phyloP scores from a whole-genome alignment of 2,329 filamentous ascomycete species.

The Talaromyces sp. region DNA sequence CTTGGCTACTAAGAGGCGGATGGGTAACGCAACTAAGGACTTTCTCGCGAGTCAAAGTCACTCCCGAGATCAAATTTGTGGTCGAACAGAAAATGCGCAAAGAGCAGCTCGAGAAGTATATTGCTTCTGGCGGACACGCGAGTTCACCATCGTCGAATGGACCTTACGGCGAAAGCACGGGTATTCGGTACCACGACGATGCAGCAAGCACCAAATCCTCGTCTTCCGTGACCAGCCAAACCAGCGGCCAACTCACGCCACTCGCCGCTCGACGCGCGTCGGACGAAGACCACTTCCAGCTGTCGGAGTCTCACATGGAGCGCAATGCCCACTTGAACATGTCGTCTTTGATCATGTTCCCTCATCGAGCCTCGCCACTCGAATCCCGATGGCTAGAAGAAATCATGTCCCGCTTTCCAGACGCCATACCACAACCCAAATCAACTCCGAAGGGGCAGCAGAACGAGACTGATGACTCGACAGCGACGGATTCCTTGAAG shows the following conservation, averaged over 20 bases:
- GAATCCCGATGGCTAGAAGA: constrained; percentile 67
- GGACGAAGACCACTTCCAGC: constrained; percentile 28
- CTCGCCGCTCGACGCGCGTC: constrained; percentile 30
- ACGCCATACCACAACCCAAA: constrained; percentile 18
- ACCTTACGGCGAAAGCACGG: constrained; percentile 14
- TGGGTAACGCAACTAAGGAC: constrained; percentile 93
- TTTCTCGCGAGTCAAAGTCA: constrained; percentile 83
- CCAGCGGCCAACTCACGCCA: constrained; percentile 37
- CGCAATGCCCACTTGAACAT: constrained; percentile 33
- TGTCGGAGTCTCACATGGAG: constrained; percentile 34
- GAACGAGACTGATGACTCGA: constrained; percentile 25
- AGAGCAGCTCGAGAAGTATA: constrained; percentile 53
- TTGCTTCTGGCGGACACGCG: constrained; percentile 30
- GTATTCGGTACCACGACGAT: constrained; percentile 22
- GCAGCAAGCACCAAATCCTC: constrained; percentile 37
- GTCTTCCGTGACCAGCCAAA: constrained; percentile 37
- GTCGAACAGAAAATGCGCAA: constrained; percentile 69
- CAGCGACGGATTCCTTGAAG: constrained; percentile 42
- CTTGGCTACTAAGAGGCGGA: constrained; percentile 86
- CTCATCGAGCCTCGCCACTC: constrained; percentile 71
- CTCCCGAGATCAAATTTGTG: constrained; percentile 75
- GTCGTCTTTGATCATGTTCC: constrained; percentile 70
- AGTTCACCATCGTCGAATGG: constrained; percentile 22
- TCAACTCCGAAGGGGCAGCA: constrained; percentile 11
- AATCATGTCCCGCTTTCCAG: constrained; percentile 40